These are phyloP conservation scores for Fusarium sp. DNA, from an alignment of 2,329 filamentous ascomycete species.

Conservation along the genomic window DNA sequence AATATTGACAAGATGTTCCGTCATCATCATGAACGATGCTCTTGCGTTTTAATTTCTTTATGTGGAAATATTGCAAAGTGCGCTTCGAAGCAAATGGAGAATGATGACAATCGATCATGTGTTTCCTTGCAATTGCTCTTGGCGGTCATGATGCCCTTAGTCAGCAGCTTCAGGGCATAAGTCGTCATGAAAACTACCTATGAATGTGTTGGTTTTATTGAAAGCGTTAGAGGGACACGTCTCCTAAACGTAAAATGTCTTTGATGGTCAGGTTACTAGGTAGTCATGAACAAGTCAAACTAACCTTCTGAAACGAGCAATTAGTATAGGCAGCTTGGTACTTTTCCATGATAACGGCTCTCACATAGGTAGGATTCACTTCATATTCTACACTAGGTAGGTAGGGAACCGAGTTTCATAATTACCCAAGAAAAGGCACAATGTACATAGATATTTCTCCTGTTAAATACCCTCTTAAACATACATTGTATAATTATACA, in stretches of 20 bases:
- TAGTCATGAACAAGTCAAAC: too few relatives aligned
- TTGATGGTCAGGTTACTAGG: not conserved
- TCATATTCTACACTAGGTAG: not conserved
- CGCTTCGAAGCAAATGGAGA: not conserved
- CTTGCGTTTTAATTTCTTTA: not conserved
- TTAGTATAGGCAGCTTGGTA: not conserved
- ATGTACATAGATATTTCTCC: slow-evolving; percentile 40
- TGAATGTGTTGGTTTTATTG: not conserved
- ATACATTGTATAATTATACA: slow-evolving; percentile 50
- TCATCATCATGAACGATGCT: slow-evolving; percentile 10
- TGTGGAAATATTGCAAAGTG: not conserved
- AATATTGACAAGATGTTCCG: slow-evolving; percentile 31
- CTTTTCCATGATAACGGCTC: not conserved
- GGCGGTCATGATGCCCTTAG: slow-evolving; percentile 38
- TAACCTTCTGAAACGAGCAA: too few relatives aligned
- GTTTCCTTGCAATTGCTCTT: slow-evolving; percentile 18
- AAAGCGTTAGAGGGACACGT: too few relatives aligned
- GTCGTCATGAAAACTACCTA: slow-evolving; percentile 17
- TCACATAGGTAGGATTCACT: not conserved
- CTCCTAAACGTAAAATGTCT: not conserved
- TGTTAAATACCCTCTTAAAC: slow-evolving; percentile 38
- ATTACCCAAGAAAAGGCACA: slow-evolving; percentile 22
- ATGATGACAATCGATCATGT: slow-evolving; percentile 17
- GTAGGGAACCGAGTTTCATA: not conserved
- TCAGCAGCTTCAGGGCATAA: slow-evolving; percentile 27